These are phyloP conservation scores for Fusarium sp. DNA, from an alignment of 2,329 filamentous ascomycete species.

Conservation along the genomic window DNA sequence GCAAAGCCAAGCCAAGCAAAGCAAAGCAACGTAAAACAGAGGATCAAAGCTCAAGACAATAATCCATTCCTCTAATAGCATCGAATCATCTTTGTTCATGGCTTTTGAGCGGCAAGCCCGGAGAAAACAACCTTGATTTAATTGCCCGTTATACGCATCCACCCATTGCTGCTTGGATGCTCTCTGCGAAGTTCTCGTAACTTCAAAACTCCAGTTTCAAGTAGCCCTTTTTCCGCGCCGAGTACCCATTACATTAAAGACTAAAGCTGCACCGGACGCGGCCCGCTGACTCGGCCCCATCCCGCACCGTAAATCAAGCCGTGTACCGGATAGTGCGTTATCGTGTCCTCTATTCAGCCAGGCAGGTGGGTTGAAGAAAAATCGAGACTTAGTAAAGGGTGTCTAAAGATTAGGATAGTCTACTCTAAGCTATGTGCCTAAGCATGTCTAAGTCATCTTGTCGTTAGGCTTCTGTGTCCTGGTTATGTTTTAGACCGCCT, in stretches of 20 bases:
- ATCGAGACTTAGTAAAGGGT: too few relatives aligned
- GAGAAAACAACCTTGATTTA: slow-evolving; percentile 4
- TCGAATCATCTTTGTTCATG: neutral
- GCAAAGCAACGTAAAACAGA: neutral
- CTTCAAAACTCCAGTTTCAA: neutral
- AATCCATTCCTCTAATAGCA: neutral
- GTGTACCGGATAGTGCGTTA: neutral
- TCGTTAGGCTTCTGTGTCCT: too few relatives aligned
- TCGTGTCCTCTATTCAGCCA: neutral
- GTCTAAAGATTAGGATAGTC: too few relatives aligned
- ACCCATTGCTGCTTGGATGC: neutral
- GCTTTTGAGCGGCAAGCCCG: slow-evolving; percentile 7
- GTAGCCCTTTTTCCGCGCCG: neutral
- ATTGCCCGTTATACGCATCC: neutral
- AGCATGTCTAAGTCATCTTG: too few relatives aligned
- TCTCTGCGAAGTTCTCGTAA: slow-evolving; percentile 31
- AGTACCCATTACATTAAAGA: neutral
- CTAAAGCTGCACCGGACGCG: neutral
- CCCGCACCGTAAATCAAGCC: slow-evolving; percentile 4
- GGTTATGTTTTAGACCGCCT: too few relatives aligned
- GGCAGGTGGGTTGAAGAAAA: too few relatives aligned
- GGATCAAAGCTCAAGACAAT: slow-evolving; percentile 7
- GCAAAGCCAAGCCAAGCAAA: neutral
- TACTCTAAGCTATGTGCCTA: too few relatives aligned
- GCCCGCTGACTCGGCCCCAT: neutral